A percentile compares a stretch with the other conserved stretches of the same genome.
phyloP scores from a whole-genome alignment of 352 stramenopile genomes.

The Thraustochytrium sp. region DNA sequence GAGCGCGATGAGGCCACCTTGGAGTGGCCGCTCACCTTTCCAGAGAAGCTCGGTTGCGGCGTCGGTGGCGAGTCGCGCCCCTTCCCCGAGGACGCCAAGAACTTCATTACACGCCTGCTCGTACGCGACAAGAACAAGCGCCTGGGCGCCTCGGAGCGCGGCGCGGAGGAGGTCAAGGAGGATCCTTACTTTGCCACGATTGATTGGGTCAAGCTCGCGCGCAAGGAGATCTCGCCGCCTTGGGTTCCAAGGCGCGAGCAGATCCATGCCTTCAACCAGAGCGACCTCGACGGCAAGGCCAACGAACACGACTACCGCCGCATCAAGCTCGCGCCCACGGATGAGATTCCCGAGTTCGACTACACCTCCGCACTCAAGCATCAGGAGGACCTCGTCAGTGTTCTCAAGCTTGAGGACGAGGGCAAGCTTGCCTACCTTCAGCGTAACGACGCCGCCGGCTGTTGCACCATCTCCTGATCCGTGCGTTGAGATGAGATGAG shows the following conservation, averaged over 20 bases:
- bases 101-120: slow-evolving; percentile 68
- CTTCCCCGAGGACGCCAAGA: slow-evolving; percentile 66
- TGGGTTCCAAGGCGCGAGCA: slow-evolving; percentile 17
- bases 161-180: slow-evolving; percentile 56
- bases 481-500: too few species aligned
- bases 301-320: slow-evolving; percentile 45
- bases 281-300: slow-evolving; percentile 35
- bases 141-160: slow-evolving; percentile 59
- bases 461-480: slow-evolving; percentile 10
- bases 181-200: slow-evolving; percentile 69
- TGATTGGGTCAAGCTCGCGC: slow-evolving; percentile 62
- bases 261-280: slow-evolving; percentile 40
- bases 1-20: slow-evolving; percentile 73
- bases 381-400: slow-evolving; percentile 56
- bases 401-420: slow-evolving; percentile 65
- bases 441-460: not conserved
- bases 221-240: slow-evolving; percentile 29
- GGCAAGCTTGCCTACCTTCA: slow-evolving; percentile 29
- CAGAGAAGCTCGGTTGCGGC: not conserved
- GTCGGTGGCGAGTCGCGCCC: slow-evolving; percentile 65
- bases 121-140: slow-evolving; percentile 66
- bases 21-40: slow-evolving; percentile 61
- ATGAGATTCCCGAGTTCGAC: slow-evolving; percentile 35
- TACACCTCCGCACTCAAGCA: slow-evolving; percentile 17
- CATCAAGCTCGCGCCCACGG: not conserved